Evolutionary conservation across 2,329 filamentous ascomycete genomes (phyloP).

Genomic region (Dichotomopilus funicola): DNA sequence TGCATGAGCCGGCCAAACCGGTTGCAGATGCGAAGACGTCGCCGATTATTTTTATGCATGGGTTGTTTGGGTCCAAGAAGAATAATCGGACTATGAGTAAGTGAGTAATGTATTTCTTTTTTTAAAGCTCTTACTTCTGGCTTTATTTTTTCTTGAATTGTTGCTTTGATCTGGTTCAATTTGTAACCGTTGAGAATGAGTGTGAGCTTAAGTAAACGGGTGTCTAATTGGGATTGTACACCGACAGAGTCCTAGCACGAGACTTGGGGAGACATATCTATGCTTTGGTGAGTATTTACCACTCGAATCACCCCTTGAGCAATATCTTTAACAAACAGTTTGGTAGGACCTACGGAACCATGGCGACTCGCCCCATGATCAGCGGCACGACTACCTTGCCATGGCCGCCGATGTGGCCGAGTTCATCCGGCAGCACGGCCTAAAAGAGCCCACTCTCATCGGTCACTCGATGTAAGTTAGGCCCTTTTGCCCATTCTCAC

Average conservation of each 20-base stretch:
- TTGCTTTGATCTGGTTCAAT: too few relatives aligned
- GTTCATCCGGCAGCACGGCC: constrained; percentile 66
- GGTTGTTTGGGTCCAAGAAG: constrained; percentile 89
- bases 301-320: not conserved
- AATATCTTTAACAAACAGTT: constrained; percentile 7
- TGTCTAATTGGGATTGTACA: not conserved
- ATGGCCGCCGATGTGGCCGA: constrained; percentile 78
- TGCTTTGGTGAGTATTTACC: constrained; percentile 52
- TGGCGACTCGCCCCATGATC: constrained; percentile 76
- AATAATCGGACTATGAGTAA: constrained; percentile 94
- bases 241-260: constrained; percentile 51
- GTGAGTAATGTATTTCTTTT: constrained; percentile 45
- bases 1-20: constrained; percentile 52
- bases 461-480: constrained; percentile 79
- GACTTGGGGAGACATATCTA: constrained; percentile 77
- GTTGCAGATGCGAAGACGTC: constrained; percentile 36
- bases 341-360: constrained; percentile 82
- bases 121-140: not conserved
- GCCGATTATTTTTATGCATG: constrained; percentile 84
- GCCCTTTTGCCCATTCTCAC: not conserved
- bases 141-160: too few relatives aligned
- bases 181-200: too few relatives aligned
- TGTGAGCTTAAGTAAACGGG: not conserved
- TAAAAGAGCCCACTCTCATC: constrained; percentile 70
- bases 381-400: constrained; percentile 68